Conservation (phyloP, 140 eudicot genomes). For the Stevia rebaudiana region DNA sequence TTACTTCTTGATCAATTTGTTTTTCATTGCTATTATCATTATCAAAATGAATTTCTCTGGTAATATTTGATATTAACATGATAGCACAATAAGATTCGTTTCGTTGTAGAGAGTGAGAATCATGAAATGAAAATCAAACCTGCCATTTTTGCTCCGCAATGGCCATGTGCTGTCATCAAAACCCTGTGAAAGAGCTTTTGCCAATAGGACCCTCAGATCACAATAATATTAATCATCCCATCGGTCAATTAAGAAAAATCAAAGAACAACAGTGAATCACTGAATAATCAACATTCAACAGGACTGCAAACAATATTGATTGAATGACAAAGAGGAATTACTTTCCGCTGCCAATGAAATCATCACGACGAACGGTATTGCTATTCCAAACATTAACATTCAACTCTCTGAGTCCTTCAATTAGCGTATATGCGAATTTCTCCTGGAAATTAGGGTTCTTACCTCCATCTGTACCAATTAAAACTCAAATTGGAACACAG, state of each 20-base stretch:
- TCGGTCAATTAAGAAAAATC: too few species aligned
- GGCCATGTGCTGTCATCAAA: constrained; percentile 74
- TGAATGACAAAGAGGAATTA: constrained; percentile 39
- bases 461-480: constrained; percentile 66
- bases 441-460: constrained; percentile 90
- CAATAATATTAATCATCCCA: too few species aligned
- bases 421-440: constrained; percentile 69
- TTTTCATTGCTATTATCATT: too few species aligned
- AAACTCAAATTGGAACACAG: constrained; percentile 10
- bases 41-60: too few species aligned
- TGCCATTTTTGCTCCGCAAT: constrained; percentile 62
- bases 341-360: constrained; percentile 88
- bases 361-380: constrained; percentile 64
- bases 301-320: too few species aligned
- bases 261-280: too few species aligned
- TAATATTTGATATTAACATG: too few species aligned
- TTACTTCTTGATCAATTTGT: too few species aligned
- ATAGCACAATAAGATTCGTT: not conserved
- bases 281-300: too few species aligned
- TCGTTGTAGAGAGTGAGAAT: not conserved
- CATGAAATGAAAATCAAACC: constrained; percentile 35
- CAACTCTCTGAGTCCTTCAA: constrained; percentile 77
- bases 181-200: constrained; percentile 66
- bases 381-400: constrained; percentile 82
- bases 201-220: too few species aligned